phyloP scores from a whole-genome alignment of 495 filamentous ascomycete species.

The Articulospora tetracladia region DNA sequence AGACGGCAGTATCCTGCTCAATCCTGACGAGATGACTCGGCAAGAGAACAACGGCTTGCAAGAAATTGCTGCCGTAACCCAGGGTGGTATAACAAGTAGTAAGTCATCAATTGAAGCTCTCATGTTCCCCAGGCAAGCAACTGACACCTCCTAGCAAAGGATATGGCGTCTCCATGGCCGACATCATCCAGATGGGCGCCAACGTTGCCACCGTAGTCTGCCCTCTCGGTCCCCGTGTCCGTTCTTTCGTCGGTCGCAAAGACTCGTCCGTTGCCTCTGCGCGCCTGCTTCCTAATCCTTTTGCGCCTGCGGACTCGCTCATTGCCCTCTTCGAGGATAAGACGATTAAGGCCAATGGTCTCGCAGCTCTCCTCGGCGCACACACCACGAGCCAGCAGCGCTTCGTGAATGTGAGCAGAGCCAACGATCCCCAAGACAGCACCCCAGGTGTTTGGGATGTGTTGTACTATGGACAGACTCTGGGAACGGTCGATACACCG shows the following conservation, averaged over 20 bases:
- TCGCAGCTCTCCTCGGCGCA: slow-evolving; percentile 47
- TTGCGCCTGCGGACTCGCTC: slow-evolving; percentile 28
- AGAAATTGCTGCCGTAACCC: slow-evolving; percentile 20
- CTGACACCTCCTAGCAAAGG: background rate
- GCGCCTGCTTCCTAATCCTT: slow-evolving; percentile 33
- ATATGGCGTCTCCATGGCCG: slow-evolving; percentile 29
- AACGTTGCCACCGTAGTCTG: slow-evolving; percentile 29
- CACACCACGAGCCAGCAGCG: slow-evolving; percentile 43
- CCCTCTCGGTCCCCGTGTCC: slow-evolving; percentile 32
- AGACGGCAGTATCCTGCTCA: slow-evolving; percentile 30
- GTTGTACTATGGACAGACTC: slow-evolving; percentile 41
- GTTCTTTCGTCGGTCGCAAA: slow-evolving; percentile 35
- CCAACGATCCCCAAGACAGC: slow-evolving; percentile 35
- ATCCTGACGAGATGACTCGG: slow-evolving; percentile 20
- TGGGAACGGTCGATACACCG: slow-evolving; percentile 28
- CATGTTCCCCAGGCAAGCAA: no score
- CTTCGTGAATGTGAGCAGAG: slow-evolving; percentile 34
- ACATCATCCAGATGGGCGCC: slow-evolving; percentile 31
- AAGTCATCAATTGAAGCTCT: background rate
- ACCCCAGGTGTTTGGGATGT: slow-evolving; percentile 42
- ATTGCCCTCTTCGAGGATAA: slow-evolving; percentile 43
- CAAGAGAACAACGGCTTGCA: slow-evolving; percentile 28
- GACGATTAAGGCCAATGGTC: slow-evolving; percentile 40
- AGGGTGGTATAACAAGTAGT: slow-evolving; percentile 23
- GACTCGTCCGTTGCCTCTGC: slow-evolving; percentile 28